Percentiles rank a stretch among this genome's conserved stretches.
These are phyloP conservation scores for Orychophragmus violaceus DNA, from an alignment of 345 rosid species.

Conservation along the genomic window DNA sequence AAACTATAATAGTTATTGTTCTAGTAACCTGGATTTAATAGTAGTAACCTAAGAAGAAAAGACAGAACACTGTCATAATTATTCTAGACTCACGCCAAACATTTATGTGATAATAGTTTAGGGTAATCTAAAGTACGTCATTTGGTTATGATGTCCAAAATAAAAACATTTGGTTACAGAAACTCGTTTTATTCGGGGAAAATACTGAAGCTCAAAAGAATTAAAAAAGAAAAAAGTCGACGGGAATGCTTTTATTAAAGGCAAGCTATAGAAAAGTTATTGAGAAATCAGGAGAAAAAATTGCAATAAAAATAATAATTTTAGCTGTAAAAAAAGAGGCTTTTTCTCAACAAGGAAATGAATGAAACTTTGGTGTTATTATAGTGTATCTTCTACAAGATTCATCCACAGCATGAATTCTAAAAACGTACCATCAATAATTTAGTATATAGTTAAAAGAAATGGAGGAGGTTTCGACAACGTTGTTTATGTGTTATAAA, in stretches of 20 bases:
- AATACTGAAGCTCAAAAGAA: neutral
- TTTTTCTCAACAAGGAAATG: neutral
- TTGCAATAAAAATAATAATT: neutral
- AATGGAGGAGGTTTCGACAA: slow-evolving; percentile 5
- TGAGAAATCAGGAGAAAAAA: neutral
- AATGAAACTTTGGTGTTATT: neutral
- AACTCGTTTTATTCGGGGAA: neutral
- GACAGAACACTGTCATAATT: neutral
- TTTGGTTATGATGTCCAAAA: neutral
- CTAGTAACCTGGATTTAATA: neutral
- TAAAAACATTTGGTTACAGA: neutral
- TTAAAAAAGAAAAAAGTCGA: no score
- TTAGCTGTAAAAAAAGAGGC: neutral
- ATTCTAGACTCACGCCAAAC: neutral
- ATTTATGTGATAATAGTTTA: neutral
- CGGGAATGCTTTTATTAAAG: neutral
- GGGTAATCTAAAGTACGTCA: neutral
- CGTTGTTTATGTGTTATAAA: neutral
- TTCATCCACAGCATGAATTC: neutral
- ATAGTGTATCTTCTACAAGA: neutral
- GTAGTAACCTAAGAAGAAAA: neutral
- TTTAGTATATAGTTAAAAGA: no score
- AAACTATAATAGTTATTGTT: neutral
- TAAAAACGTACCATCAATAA: neutral
- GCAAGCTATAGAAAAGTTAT: neutral